phyloP scores from a whole-genome alignment of 768 basidiomycete species.

The Amanita jacksonii region DNA sequence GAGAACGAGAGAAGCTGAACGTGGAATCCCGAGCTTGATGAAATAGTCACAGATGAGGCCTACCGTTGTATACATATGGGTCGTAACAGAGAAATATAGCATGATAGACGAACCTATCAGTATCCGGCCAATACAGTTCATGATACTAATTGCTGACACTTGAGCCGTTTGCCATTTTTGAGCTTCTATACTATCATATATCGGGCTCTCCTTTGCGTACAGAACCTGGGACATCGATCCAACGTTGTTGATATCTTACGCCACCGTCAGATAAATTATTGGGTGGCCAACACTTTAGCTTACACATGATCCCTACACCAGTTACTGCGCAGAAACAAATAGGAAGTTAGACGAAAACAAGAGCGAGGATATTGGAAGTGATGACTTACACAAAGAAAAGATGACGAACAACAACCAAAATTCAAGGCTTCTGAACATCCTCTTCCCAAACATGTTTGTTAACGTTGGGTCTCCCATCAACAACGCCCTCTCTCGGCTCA shows the following conservation, averaged over 20 bases:
- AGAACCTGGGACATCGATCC: slow-evolving; percentile 62
- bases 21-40: slow-evolving; percentile 49
- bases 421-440: slow-evolving; percentile 40
- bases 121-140: slow-evolving; percentile 75
- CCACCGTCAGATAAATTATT: neutral
- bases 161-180: slow-evolving; percentile 75
- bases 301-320: slow-evolving; percentile 79
- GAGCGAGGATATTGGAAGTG: neutral
- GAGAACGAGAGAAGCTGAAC: slow-evolving; percentile 61
- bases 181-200: slow-evolving; percentile 57
- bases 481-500: slow-evolving; percentile 5
- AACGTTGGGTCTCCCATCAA: slow-evolving; percentile 16
- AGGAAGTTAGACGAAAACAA: slow-evolving; percentile 2
- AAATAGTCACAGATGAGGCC: slow-evolving; percentile 60
- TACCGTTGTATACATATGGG: slow-evolving; percentile 15
- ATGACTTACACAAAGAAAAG: slow-evolving; percentile 43
- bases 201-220: slow-evolving; percentile 36
- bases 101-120: slow-evolving; percentile 44
- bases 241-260: slow-evolving; percentile 73
- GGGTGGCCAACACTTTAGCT: slow-evolving; percentile 17
- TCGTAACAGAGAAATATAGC: neutral
- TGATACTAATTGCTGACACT: slow-evolving; percentile 74
- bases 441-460: slow-evolving; percentile 46
- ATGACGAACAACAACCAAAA: slow-evolving; percentile 59
- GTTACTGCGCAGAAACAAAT: slow-evolving; percentile 45